Evolutionary conservation across 768 basidiomycete species (phyloP).

Genomic region (Holtermannia corniformis): DNA sequence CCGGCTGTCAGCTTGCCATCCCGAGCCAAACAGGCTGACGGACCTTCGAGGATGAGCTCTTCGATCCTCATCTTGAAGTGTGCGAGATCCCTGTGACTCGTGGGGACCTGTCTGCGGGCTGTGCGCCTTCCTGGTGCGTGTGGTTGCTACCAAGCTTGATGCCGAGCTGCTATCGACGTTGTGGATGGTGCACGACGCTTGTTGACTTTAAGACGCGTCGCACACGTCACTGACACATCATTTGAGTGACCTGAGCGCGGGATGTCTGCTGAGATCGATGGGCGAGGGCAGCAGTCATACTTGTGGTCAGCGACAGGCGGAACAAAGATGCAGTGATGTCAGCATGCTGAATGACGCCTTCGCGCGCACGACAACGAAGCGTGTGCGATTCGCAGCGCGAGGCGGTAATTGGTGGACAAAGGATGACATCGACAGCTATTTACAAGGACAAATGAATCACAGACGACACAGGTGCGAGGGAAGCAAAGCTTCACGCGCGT

Average conservation of each 20-base stretch:
- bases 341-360: too few species aligned
- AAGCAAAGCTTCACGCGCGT: too few species aligned
- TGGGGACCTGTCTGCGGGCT: not conserved
- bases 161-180: not conserved
- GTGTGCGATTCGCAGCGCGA: too few species aligned
- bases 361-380: too few species aligned
- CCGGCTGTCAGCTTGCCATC: not conserved
- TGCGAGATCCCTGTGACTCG: not conserved
- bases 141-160: not conserved
- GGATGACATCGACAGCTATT: too few species aligned
- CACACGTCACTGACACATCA: not conserved
- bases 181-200: not conserved
- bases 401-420: too few species aligned
- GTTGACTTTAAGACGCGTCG: not conserved
- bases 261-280: too few species aligned
- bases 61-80: slow-evolving; percentile 69
- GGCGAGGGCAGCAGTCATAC: too few species aligned
- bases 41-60: slow-evolving; percentile 87
- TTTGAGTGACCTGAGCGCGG: not conserved
- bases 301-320: too few species aligned
- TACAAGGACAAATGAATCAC: too few species aligned
- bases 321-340: too few species aligned
- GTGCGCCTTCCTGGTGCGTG: not conserved
- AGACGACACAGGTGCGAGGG: too few species aligned
- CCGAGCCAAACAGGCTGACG: slow-evolving; percentile 5